Evolutionary conservation across 2,329 filamentous ascomycete species (phyloP).

Genomic region (Mycogone perniciosa): DNA sequence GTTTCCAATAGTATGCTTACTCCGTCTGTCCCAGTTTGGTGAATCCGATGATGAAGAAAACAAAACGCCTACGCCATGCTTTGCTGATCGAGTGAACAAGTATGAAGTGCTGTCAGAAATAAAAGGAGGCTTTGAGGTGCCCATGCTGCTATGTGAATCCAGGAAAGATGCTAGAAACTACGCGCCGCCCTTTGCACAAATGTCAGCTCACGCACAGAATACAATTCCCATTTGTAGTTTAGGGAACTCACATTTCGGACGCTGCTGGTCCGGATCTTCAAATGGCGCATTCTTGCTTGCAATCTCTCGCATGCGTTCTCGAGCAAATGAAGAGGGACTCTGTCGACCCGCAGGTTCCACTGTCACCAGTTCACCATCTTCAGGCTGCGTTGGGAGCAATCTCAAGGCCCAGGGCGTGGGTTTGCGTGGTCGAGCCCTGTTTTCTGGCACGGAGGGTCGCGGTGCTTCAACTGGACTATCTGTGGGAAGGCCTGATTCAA

Average conservation of each 20-base stretch:
- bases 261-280: constrained; percentile 35
- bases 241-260: constrained; percentile 33
- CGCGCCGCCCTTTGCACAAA: constrained; percentile 6
- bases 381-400: constrained; percentile 33
- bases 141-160: constrained; percentile 8
- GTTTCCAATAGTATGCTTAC: neutral
- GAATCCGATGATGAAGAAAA: neutral
- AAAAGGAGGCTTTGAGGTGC: neutral
- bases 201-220: neutral
- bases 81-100: constrained; percentile 1
- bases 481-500: constrained; percentile 1
- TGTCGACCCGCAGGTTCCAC: constrained; percentile 27
- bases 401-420: constrained; percentile 24
- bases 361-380: constrained; percentile 26
- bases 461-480: constrained; percentile 13
- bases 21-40: neutral
- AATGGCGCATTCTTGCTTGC: constrained; percentile 37
- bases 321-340: constrained; percentile 39
- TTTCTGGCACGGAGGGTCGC: constrained; percentile 14
- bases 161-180: constrained; percentile 10
- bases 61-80: constrained; percentile 14
- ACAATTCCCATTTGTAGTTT: neutral
- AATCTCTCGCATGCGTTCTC: constrained; percentile 38
- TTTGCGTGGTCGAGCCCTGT: constrained; percentile 21
- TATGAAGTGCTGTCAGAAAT: neutral